phyloP scores from a whole-genome alignment of 192 early-diverging fungal genomes.

The Backusella parvicylindrica region DNA sequence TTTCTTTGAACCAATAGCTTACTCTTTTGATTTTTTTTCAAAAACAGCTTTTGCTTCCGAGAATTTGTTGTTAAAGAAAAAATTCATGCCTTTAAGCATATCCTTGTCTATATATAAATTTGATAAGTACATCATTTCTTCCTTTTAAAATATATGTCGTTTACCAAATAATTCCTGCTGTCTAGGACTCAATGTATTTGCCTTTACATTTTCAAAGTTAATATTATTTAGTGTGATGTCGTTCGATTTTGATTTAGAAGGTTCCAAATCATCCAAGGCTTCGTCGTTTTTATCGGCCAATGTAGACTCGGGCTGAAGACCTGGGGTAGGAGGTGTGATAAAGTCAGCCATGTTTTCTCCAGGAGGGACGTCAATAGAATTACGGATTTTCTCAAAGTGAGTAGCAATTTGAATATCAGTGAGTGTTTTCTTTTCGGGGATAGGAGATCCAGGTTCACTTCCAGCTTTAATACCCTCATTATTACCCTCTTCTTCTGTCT shows the following conservation, averaged over 20 bases:
- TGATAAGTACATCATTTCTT: neutral
- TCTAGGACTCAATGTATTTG: conserved; percentile 23
- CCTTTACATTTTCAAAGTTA: conserved; percentile 19
- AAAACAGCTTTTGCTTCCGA: conserved; percentile 47
- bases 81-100: conserved; percentile 31
- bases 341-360: conserved; percentile 34
- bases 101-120: conserved; percentile 14
- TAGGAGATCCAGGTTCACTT: neutral
- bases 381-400: conserved; percentile 9
- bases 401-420: conserved; percentile 2
- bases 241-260: conserved; percentile 2
- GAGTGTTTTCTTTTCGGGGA: neutral
- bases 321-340: conserved; percentile 34
- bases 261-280: neutral
- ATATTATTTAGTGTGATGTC: conserved; percentile 10
- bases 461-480: neutral
- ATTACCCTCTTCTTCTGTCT: neutral
- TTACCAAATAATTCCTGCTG: conserved; percentile 28
- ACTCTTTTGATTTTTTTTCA: conserved; percentile 38
- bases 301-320: conserved; percentile 14
- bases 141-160: neutral
- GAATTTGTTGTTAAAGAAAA: conserved; percentile 56
- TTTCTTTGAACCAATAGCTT: conserved; percentile 8
- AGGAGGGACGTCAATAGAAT: conserved; percentile 19
- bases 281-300: conserved; percentile 13